These are phyloP conservation scores for Infundibulicybe gibba DNA, from an alignment of 768 basidiomycete genomes.

Conservation along the genomic window DNA sequence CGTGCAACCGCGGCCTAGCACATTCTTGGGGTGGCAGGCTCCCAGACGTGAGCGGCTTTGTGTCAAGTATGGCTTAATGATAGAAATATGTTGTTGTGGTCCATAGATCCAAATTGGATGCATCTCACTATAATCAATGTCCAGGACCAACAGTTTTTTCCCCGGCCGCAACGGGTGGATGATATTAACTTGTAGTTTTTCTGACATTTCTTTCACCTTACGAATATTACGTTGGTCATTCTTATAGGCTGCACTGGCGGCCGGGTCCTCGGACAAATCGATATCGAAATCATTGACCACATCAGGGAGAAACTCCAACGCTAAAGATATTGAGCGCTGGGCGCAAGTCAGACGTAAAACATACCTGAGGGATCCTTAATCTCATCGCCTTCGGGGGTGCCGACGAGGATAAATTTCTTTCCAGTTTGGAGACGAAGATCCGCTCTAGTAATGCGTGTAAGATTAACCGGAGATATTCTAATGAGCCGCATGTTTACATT, in stretches of 20 bases:
- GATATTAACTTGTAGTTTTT: constrained; percentile 60
- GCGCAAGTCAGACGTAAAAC: constrained; percentile 8
- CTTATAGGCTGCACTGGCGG: constrained; percentile 55
- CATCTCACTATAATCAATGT: constrained; percentile 77
- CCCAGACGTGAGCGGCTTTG: constrained; percentile 80
- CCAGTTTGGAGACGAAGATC: constrained; percentile 56
- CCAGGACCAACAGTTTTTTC: constrained; percentile 81
- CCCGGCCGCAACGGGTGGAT: constrained; percentile 75
- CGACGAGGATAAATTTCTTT: constrained; percentile 82
- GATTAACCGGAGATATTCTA: constrained; percentile 2
- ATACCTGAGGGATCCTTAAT: constrained; percentile 75
- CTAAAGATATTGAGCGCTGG: constrained; percentile 25
- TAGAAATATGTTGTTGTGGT: constrained; percentile 1
- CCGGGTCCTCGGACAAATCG: constrained; percentile 63
- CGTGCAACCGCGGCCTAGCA: constrained; percentile 78
- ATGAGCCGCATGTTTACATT: constrained; percentile 36
- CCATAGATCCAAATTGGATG: constrained; percentile 12
- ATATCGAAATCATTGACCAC: constrained; percentile 81
- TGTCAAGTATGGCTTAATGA: constrained; percentile 70
- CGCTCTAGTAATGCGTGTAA: constrained; percentile 30
- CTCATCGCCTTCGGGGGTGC: constrained; percentile 83
- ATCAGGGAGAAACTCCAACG: constrained; percentile 63
- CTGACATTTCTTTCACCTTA: constrained; percentile 71
- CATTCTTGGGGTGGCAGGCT: constrained; percentile 79
- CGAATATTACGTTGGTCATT: constrained; percentile 80